Evolutionary conservation across 495 filamentous ascomycete genomes (phyloP).

Genomic region (Cryomyces antarcticus): DNA sequence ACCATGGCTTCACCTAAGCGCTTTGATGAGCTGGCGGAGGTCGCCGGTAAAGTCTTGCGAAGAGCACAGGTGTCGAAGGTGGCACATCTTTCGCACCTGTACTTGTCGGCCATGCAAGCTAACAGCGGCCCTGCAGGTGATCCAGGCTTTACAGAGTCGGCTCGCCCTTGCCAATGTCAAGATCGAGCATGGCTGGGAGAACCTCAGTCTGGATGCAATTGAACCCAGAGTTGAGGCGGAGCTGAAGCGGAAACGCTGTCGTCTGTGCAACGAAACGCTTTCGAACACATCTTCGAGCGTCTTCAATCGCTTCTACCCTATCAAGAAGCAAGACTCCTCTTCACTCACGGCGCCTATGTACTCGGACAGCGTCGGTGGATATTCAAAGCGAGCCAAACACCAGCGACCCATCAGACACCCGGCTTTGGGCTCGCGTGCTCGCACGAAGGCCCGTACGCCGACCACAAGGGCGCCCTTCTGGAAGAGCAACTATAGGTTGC

Average conservation of each 20-base stretch:
- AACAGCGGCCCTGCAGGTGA: slow-evolving; percentile 42
- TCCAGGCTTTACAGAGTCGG: slow-evolving; percentile 71
- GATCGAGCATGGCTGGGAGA: slow-evolving; percentile 74
- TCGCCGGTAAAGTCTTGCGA: slow-evolving; percentile 48
- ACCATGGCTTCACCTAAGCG: slow-evolving; percentile 14
- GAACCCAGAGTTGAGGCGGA: slow-evolving; percentile 56
- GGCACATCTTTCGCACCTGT: slow-evolving; percentile 12
- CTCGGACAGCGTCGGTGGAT: slow-evolving; percentile 36
- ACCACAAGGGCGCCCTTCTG: slow-evolving; percentile 44
- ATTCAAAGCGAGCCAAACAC: slow-evolving; percentile 30
- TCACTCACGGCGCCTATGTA: slow-evolving; percentile 45
- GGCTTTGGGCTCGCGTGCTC: slow-evolving; percentile 24
- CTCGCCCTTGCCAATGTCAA: slow-evolving; percentile 93
- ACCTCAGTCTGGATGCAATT: slow-evolving; percentile 52
- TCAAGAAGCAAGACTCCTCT: slow-evolving; percentile 35
- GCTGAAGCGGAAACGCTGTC: slow-evolving; percentile 39
- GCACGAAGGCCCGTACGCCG: slow-evolving; percentile 50
- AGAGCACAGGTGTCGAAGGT: slow-evolving; percentile 75
- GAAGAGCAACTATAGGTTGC: slow-evolving; percentile 52
- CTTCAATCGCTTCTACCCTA: slow-evolving; percentile 32
- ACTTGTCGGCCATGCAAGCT: slow-evolving; percentile 1
- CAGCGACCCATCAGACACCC: slow-evolving; percentile 20
- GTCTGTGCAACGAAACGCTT: slow-evolving; percentile 38
- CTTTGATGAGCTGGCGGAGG: slow-evolving; percentile 33
- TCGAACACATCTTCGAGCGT: slow-evolving; percentile 72